A percentile compares a stretch with the other conserved stretches of the same genome.
Evolutionary conservation across 306 rosid species (phyloP).

Genomic region (Erythrophleum fordii): DNA sequence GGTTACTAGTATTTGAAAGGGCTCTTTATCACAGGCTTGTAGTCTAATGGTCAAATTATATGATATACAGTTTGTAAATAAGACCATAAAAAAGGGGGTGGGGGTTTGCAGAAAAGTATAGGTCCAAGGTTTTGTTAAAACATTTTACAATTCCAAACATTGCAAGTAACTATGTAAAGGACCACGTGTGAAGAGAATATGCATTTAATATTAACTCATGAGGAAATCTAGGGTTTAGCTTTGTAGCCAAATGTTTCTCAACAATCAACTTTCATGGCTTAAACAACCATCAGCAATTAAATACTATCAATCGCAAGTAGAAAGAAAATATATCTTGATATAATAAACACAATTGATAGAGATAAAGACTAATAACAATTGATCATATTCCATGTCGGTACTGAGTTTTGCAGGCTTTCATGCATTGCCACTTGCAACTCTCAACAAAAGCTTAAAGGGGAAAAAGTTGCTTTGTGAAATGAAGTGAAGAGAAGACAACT

Average conservation of each 20-base stretch:
- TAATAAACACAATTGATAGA: background rate
- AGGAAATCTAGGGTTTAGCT: background rate
- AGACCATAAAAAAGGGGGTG: background rate
- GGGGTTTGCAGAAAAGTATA: background rate
- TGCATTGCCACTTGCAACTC: slow-evolving; percentile 23
- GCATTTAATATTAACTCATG: background rate
- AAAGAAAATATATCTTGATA: background rate
- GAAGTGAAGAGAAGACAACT: background rate
- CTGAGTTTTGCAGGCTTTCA: slow-evolving; percentile 2
- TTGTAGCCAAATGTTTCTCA: slow-evolving; percentile 10
- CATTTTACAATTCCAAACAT: background rate
- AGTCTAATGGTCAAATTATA: background rate
- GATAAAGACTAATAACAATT: background rate
- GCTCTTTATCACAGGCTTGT: background rate
- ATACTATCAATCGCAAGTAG: background rate
- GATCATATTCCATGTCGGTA: slow-evolving; percentile 12
- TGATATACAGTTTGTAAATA: background rate
- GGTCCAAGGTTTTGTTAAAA: background rate
- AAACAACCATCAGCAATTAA: background rate
- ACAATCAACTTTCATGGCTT: background rate
- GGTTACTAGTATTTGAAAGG: background rate
- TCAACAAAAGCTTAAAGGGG: background rate
- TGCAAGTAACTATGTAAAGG: background rate
- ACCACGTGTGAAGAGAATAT: background rate
- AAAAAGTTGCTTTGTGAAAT: slow-evolving; percentile 15